Evolutionary conservation across 441 rosid genomes (phyloP), one percentile per base, ranked within the genome.

Genomic region (Populus trichocarpa): DNA sequence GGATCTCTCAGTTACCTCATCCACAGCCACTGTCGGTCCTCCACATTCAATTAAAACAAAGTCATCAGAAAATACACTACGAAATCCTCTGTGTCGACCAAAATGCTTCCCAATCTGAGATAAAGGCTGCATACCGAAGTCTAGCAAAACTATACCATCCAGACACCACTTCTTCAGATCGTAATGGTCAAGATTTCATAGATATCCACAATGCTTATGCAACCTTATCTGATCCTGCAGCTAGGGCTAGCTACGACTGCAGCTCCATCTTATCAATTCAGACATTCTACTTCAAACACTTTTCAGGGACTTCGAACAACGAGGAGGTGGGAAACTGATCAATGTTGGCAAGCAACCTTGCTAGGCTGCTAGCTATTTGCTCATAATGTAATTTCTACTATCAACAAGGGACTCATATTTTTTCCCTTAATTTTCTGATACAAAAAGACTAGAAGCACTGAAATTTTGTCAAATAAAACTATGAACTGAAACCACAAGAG

Each of bases 71-170:
- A 75, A 66, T 14, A 79, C 79, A 0, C n/a, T 81, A 83, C 75
- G 82, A 81, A 59, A 66, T 84, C 23, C 87, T 84, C 72, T 76
- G 38, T n/a, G 35, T 81, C 38, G 38, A 70, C 26, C 12, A 53
- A 59, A 57, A 20, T 2, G 83, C 83, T 5, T 81, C 86, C 14
- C 82, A 23, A 30, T 20, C 78, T 2, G 80, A 81, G 79, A 71
- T 83, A 68, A 86, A 83, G 77, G 78, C 85, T 2, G 84, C 85
- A 0, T 84, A 78, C 73, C 82, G 78, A 20, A 77, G 64, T 30
- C 67, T 83, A 33, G 86, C 87, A 2, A 86, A 86, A 70, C 79
- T 50, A n/a, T 81, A 77, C 77, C 89, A 83, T 74, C 87, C 87
- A 0, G 81, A 84, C 69, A 67, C 79, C 53, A 8, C 67, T 63